Percentiles rank a stretch among this genome's conserved stretches.
These are phyloP conservation scores for Laguncularia racemosa DNA, from an alignment of 345 rosid species.

Conservation along the genomic window DNA sequence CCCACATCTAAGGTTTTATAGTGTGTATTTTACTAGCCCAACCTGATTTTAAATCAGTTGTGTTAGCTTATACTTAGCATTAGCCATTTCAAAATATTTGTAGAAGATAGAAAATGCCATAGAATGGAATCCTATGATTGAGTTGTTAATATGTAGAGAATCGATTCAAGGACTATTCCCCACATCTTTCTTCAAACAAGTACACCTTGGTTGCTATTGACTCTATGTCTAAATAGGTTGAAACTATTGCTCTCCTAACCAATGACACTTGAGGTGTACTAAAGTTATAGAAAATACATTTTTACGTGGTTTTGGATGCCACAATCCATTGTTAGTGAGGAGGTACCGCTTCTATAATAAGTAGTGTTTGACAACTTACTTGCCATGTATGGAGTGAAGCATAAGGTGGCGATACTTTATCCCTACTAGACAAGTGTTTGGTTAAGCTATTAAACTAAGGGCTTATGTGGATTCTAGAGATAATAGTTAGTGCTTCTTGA, in stretches of 20 bases:
- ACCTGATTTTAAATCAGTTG: no score
- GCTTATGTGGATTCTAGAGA: not conserved
- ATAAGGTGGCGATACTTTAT: not conserved
- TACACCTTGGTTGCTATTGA: not conserved
- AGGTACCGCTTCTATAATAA: not conserved
- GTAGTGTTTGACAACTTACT: not conserved
- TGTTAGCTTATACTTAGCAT: no score
- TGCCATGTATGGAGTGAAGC: not conserved
- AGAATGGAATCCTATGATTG: no score
- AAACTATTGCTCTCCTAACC: not conserved
- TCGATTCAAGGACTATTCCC: no score
- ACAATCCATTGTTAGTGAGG: not conserved
- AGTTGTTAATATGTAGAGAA: no score
- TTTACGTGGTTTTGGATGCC: not conserved
- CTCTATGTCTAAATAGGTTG: constrained; percentile 1
- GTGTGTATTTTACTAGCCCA: no score
- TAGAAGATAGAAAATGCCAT: no score
- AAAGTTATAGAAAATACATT: not conserved
- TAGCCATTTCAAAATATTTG: no score
- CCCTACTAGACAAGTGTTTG: not conserved
- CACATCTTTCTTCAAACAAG: not conserved
- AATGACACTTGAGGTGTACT: not conserved
- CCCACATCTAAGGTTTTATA: no score
- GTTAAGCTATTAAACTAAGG: not conserved
- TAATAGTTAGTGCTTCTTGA: not conserved